Base-by-base conservation (phyloP, 1,284 basidiomycete species). In the Schizophyllum commune region DNA sequence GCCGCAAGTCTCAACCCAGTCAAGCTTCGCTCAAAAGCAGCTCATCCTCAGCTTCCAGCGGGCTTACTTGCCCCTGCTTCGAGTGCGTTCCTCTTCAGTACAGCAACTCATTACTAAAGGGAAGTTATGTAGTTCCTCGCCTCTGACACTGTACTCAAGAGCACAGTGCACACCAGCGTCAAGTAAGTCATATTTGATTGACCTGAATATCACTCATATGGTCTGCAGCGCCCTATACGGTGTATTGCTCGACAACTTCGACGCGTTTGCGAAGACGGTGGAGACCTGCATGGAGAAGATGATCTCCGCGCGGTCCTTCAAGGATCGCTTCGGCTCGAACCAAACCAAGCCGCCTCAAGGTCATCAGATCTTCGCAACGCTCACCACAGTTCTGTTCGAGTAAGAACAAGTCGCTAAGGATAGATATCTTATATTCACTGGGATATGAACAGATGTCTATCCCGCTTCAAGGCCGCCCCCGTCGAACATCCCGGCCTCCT, bases 111-210 rank as follows among this genome's bases (percentile, higher is more conserved):
- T 55, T 57, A 54, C 27, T 66, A 13, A 22, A 32, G 13, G 20
- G 27, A 51, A 1, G n/a, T 11, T 2, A 56, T 54, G 15, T 58
- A 88, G 84, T 88, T 86, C 65, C 70, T 86, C 32, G 79, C 86
- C 0, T 88, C 86, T 1, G 81, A 85, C 52, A 77, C 83, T 56
- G 80, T 90, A 1, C 66, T 88, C 32, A 85, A 85, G 69, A 86
- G 80, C 54, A 85, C 83, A 0, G 65, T 86, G 47, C 74, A 74
- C 22, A 78, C 79, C 53, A 71, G 77, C 54, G 78, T 82, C 34
- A 89, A 89, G 84, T 88, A 59, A 19, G 21, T 27, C n/a, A 34
- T 13, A 20, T 21, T 19, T 22, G n/a, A 5, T 34, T 58, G 47
- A 69, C 73, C 6, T 67, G 72, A 1, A 74, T 74, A 1, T 70